phyloP scores from a whole-genome alignment of 2,329 filamentous ascomycete genomes.

The Apiospora sp. region DNA sequence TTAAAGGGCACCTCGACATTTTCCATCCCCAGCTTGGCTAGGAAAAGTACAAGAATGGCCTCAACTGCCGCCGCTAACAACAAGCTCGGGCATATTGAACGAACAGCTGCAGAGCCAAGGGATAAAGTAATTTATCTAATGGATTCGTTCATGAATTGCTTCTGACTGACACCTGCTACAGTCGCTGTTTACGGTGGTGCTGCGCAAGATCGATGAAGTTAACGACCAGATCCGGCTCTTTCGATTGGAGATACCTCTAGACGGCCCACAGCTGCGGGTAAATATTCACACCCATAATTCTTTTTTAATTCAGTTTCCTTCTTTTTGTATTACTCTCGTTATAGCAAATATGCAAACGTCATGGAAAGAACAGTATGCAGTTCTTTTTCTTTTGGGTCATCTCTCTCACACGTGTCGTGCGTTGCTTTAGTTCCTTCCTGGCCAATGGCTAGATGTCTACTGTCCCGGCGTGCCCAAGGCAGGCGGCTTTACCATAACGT shows the following conservation, averaged over 20 bases:
- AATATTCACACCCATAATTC: conserved; percentile 30
- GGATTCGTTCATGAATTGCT: not conserved
- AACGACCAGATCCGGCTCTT: conserved; percentile 75
- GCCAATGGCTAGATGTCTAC: conserved; percentile 89
- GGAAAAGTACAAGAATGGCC: conserved; percentile 31
- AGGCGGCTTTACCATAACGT: conserved; percentile 90
- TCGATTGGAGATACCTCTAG: conserved; percentile 64
- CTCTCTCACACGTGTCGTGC: not conserved
- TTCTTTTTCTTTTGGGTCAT: not conserved
- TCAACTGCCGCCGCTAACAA: conserved; percentile 37
- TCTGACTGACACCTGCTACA: conserved; percentile 33
- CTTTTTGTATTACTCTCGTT: not conserved
- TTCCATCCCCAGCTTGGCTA: not conserved
- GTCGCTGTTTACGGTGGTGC: conserved; percentile 66
- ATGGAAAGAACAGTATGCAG: not conserved
- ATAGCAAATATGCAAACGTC: not conserved
- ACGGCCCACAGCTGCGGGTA: conserved; percentile 57
- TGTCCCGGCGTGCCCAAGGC: conserved; percentile 73
- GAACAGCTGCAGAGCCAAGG: conserved; percentile 78
- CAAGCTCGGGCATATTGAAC: conserved; percentile 65
- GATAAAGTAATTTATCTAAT: conserved; percentile 55
- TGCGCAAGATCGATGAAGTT: conserved; percentile 68
- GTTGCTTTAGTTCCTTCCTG: conserved; percentile 71
- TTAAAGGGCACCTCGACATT: not conserved
- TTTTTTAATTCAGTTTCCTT: conserved; percentile 9